Percentiles rank a stretch among this genome's conserved stretches.
phyloP scores from a whole-genome alignment of 2,329 filamentous ascomycete genomes.

The Monosporascus sp. region DNA sequence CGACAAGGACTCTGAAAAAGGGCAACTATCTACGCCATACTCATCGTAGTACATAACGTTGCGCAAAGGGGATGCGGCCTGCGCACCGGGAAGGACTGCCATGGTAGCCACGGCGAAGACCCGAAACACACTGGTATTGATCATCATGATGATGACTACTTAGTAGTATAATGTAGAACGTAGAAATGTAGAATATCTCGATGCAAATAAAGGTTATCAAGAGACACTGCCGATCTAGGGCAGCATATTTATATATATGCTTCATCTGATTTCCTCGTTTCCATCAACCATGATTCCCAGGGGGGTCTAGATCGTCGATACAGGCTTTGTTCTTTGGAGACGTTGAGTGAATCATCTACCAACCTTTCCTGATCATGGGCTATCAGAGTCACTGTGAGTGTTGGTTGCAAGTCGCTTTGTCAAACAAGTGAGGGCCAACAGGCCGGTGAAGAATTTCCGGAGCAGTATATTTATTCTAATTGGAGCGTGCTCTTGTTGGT shows the following conservation, averaged over 20 bases:
- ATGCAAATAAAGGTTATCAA: not conserved
- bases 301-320: not conserved
- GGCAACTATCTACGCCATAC: slow-evolving; percentile 7
- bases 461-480: no score
- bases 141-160: not conserved
- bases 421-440: no score
- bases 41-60: slow-evolving; percentile 31
- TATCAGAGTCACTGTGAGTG: no score
- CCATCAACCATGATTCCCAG: not conserved
- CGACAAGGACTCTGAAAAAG: not conserved
- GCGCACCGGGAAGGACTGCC: not conserved
- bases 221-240: not conserved
- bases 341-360: no score
- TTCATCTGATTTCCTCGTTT: not conserved
- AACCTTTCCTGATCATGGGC: no score
- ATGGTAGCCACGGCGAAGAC: not conserved
- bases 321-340: not conserved
- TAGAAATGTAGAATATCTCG: not conserved
- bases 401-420: no score
- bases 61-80: slow-evolving; percentile 12
- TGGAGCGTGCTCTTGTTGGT: no score
- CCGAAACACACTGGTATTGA: not conserved
- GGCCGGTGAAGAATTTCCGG: no score
- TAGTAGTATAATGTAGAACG: not conserved
- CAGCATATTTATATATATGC: not conserved